Evolutionary conservation across 352 stramenopile genomes (phyloP).

Genomic region (Globisporangium echinulatum): DNA sequence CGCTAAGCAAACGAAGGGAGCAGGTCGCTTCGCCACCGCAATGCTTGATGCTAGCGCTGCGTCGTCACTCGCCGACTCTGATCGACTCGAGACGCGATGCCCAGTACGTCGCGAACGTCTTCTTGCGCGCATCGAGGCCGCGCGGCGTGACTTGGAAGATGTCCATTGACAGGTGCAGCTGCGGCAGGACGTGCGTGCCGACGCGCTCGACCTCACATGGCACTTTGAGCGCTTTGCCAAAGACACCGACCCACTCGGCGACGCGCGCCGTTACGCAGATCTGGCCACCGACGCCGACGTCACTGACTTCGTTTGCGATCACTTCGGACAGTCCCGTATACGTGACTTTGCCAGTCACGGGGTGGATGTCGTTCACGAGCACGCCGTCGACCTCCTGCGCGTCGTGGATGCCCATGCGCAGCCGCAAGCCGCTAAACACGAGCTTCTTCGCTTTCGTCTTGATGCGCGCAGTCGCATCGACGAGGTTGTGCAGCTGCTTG

Average conservation of each 20-base stretch:
- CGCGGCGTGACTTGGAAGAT: constrained; percentile 32
- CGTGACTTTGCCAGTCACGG: constrained; percentile 39
- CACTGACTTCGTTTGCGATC: constrained; percentile 42
- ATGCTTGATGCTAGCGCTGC: too few species aligned
- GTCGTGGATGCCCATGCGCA: constrained; percentile 59
- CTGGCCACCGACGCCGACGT: constrained; percentile 40
- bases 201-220: constrained; percentile 23
- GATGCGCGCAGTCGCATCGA: constrained; percentile 21
- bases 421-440: constrained; percentile 40
- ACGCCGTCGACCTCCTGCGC: constrained; percentile 32
- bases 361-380: constrained; percentile 41
- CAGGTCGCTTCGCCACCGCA: too few species aligned
- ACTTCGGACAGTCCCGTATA: constrained; percentile 55
- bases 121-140: constrained; percentile 30
- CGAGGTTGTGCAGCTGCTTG: constrained; percentile 35
- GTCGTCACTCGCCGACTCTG: constrained; percentile 9
- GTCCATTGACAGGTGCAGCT: constrained; percentile 29
- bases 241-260: constrained; percentile 29
- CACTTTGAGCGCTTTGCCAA: constrained; percentile 17
- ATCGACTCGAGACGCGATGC: constrained; percentile 10
- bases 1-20: too few species aligned
- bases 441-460: constrained; percentile 35
- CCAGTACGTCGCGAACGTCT: constrained; percentile 22
- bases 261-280: constrained; percentile 42
- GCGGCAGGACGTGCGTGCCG: constrained; percentile 22